phyloP scores from a whole-genome alignment of 176 grass and related monocot species.

The Oryza meridionalis region DNA sequence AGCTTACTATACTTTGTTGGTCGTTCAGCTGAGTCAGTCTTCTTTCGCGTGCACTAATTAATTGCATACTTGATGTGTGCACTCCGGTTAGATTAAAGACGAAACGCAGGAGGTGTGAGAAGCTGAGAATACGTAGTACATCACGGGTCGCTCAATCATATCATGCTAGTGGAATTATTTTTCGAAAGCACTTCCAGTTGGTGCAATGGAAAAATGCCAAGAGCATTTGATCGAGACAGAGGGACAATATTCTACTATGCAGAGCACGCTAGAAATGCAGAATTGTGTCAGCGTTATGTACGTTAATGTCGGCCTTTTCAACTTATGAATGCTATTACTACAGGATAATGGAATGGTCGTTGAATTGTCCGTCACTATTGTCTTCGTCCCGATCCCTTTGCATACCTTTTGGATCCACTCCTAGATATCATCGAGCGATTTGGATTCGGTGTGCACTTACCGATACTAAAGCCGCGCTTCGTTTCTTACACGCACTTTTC shows the following conservation, averaged over 20 bases:
- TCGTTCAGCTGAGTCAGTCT: neutral
- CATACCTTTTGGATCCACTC: neutral
- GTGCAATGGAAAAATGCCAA: no score
- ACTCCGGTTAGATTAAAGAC: neutral
- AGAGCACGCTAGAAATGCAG: neutral
- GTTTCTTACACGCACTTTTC: no score
- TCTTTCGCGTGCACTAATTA: constrained; percentile 12
- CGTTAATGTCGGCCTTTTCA: neutral
- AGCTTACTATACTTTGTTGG: no score
- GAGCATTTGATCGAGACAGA: neutral
- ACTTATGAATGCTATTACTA: neutral
- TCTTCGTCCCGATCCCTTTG: neutral
- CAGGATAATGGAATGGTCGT: neutral
- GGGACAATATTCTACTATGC: neutral
- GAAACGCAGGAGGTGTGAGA: neutral
- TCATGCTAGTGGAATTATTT: constrained; percentile 1
- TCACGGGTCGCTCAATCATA: neutral
- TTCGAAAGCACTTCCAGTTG: neutral
- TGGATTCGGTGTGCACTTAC: neutral
- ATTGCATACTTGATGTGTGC: neutral
- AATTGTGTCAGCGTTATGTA: neutral
- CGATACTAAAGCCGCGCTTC: no score
- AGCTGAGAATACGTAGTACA: neutral
- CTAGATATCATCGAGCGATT: neutral
- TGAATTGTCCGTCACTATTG: neutral